These are phyloP conservation scores for Akanthomyces lecanii DNA, from an alignment of 2,329 filamentous ascomycete species.

Conservation along the genomic window DNA sequence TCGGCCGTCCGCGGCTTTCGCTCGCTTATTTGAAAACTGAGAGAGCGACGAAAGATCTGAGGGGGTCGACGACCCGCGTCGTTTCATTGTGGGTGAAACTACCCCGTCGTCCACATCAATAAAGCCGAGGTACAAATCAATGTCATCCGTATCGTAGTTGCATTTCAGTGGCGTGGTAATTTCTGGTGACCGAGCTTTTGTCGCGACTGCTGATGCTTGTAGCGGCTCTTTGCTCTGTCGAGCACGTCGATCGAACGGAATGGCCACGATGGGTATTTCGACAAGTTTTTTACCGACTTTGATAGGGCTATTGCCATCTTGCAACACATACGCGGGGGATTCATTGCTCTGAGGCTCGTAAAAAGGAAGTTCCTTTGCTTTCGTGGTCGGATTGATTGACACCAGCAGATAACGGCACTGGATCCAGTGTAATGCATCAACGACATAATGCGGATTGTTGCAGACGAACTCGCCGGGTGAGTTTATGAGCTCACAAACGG, in stretches of 20 bases:
- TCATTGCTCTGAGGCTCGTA: slow-evolving; percentile 11
- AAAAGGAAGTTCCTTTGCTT: slow-evolving; percentile 17
- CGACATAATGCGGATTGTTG: slow-evolving; percentile 60
- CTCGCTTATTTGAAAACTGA: neutral
- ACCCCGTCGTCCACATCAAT: neutral
- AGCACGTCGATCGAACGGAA: slow-evolving; percentile 19
- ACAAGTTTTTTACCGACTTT: neutral
- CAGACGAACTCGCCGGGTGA: slow-evolving; percentile 57
- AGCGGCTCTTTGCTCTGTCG: neutral
- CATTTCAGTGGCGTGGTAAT: neutral
- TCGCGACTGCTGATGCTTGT: too few relatives aligned
- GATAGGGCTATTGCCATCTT: slow-evolving; percentile 24
- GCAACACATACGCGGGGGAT: slow-evolving; percentile 24
- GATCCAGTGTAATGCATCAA: slow-evolving; percentile 77
- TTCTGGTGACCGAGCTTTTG: neutral
- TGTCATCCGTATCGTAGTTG: neutral
- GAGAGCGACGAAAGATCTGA: neutral
- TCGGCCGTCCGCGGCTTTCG: neutral
- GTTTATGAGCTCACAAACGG: slow-evolving; percentile 84
- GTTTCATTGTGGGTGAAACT: neutral
- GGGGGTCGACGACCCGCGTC: neutral
- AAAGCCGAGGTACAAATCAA: neutral
- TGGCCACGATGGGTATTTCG: slow-evolving; percentile 27
- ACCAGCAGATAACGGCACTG: slow-evolving; percentile 81
- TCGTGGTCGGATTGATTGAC: slow-evolving; percentile 18